Base-by-base conservation (phyloP, 2,329 filamentous ascomycete species). In the Triangularia verruculosa region DNA sequence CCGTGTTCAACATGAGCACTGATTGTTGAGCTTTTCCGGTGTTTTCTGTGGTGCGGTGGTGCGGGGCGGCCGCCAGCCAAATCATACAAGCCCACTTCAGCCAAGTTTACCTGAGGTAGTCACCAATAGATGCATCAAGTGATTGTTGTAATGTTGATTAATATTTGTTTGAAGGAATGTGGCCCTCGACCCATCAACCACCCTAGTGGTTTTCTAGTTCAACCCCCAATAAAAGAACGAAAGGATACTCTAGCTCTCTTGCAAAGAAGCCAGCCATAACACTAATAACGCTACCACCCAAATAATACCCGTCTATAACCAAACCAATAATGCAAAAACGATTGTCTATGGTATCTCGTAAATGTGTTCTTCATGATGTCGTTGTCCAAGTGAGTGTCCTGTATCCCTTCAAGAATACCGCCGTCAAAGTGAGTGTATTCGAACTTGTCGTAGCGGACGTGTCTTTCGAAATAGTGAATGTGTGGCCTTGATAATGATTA, bases 101-200 rank as follows among this genome's bases (percentile, higher is more conserved):
- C 2, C 30, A 28, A 28, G 27, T 28, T 9, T 9, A 9, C 27
- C 4, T 9, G 9, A 4, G 27, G 27, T 5, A 4, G 4, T 28
- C 27, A 28, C 27, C 27, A 28, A 4, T 28, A 9, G 27, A 4
- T 9, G 9, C 27, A 28, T 28, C 27, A 28, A 28, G 9, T 4
- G 4, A 1, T 32, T 20, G 22, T 30, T 52, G 58, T 24, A 32
- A 54, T 61, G 57, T 55, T 47, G 55, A 61, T 62, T 64, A 47
- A 17, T 47, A 47, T 47, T 47, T 58, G 8, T 34, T 27, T 34
- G 5, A 67, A 65, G 59, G 61, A 67, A 63, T 63, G 63, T 65
- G 32, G 57, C 63, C 61, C 55, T 60, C 63, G 51, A 62, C 32
- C n/a, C 39, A 59, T 39, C 64, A 59, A 61, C 65, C 58, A 65